Evolutionary conservation across 176 grass and related monocot genomes (phyloP).

Genomic region (Olyra latifolia): DNA sequence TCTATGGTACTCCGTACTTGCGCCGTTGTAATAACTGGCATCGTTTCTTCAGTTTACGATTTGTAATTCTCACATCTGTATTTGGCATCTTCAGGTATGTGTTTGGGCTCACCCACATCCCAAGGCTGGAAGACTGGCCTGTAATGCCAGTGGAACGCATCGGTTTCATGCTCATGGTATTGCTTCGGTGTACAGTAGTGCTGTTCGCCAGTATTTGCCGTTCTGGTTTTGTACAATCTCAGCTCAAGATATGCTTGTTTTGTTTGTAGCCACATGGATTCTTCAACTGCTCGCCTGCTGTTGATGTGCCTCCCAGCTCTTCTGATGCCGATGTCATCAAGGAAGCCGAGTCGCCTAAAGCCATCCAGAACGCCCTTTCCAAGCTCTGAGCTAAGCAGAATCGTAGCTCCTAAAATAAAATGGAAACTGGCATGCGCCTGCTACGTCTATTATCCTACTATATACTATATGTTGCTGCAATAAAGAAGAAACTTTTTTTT

Average conservation of each 20-base stretch:
- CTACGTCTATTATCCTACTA: background rate
- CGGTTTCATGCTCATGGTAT: conserved; percentile 99
- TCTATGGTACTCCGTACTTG: conserved; percentile 91
- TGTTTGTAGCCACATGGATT: conserved; percentile 86
- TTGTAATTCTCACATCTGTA: background rate
- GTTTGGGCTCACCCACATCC: conserved; percentile 95
- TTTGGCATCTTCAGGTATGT: conserved; percentile 61
- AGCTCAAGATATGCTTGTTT: background rate
- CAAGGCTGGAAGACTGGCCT: conserved; percentile 96
- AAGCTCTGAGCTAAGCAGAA: conserved; percentile 60
- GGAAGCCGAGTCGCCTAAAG: conserved; percentile 70
- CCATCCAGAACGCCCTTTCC: conserved; percentile 68
- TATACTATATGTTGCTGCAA: background rate
- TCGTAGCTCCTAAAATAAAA: background rate
- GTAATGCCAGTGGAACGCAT: conserved; percentile 98
- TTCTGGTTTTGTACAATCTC: background rate
- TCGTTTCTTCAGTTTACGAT: background rate
- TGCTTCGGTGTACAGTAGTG: background rate
- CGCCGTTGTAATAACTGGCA: background rate
- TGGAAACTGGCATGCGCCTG: background rate
- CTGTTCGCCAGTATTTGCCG: background rate
- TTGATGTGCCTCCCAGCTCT: conserved; percentile 77
- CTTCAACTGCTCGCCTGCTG: conserved; percentile 96
- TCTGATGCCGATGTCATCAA: conserved; percentile 64
- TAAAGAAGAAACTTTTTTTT: conserved; percentile 3